Evolutionary conservation across 768 basidiomycete genomes (phyloP), one percentile per base, ranked within the genome.

Genomic region (Daedalea quercina): DNA sequence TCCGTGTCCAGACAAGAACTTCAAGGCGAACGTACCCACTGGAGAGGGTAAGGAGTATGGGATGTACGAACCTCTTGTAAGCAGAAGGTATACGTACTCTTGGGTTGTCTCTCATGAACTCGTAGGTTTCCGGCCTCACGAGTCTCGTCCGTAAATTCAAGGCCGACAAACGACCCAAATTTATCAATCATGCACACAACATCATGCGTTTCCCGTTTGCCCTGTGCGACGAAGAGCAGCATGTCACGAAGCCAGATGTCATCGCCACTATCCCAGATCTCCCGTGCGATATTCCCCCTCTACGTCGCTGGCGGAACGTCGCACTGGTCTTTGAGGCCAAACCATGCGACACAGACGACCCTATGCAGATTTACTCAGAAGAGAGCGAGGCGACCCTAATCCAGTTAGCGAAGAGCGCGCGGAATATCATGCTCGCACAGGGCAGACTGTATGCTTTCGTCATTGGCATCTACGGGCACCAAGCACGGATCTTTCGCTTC

Each of bases 381-480:
- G 44, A 11, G 22, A 40, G 53, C 47, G 3, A 13, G 1, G 9
- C 22, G 7, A 47, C 51, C 1, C 42, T 54, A 3, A 45, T 47
- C 31, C 54, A 53, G 44, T 44, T 58, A 9, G 51, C 57, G 1
- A 48, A 47, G 34, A 51, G 24, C 42, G 57, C 57, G 2, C 54
- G 52, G 15, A 51, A 49, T 26, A 44, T 58, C 4, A 12, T 58
- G 31, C 33, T 55, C 6, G 52, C 57, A 0, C 54, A 58, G 20
- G 48, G 49, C 1, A 20, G 42, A 25, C 34, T 55, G 7, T 47
- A n/a, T 23, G 48, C 42, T 4, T 59, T 54, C 44, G 50, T 54
- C 24, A 23, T 59, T 23, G 54, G 58, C 2, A 44, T 59, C 45
- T 56, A 54, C 43, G 58, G 55, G 25, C 20, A 44, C 37, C 40